Percentiles rank a stretch among this genome's conserved stretches.
Conservation (phyloP, 2,329 filamentous ascomycete species). For the Penicillium sumatraense region DNA sequence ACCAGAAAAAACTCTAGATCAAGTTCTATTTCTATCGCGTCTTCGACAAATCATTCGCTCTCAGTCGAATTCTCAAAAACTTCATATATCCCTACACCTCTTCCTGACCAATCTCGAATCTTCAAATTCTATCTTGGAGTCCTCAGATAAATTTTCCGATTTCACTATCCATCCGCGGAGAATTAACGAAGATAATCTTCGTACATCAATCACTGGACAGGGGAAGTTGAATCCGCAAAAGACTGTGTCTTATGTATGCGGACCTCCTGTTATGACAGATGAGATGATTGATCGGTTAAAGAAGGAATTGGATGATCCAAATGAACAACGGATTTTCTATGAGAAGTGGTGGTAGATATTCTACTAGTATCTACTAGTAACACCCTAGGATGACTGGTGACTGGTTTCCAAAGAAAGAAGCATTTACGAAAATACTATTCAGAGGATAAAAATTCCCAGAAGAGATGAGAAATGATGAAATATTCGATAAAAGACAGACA, state of each 20-base stretch:
- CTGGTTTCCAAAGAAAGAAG: too few species aligned
- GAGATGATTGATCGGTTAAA: conserved; percentile 56
- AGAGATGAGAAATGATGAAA: conserved; percentile 18
- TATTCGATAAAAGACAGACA: conserved; percentile 22
- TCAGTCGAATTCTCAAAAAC: conserved; percentile 29
- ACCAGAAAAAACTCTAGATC: conserved; percentile 25
- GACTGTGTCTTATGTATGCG: conserved; percentile 69
- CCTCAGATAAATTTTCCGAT: conserved; percentile 24
- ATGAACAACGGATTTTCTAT: conserved; percentile 55
- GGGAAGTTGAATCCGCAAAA: conserved; percentile 33
- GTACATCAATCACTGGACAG: conserved; percentile 35
- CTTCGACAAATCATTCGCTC: conserved; percentile 43
- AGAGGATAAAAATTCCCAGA: neutral
- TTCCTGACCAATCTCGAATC: conserved; percentile 36
- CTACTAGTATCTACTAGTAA: too few species aligned
- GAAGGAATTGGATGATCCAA: conserved; percentile 46
- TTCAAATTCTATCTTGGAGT: conserved; percentile 4
- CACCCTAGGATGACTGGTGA: too few species aligned
- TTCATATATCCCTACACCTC: conserved; percentile 39
- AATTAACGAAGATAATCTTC: conserved; percentile 43
- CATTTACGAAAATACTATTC: too few species aligned
- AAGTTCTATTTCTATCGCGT: conserved; percentile 55
- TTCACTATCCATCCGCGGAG: conserved; percentile 36
- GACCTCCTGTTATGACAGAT: conserved; percentile 71
- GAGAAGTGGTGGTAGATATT: conserved; percentile 74